phyloP scores from a whole-genome alignment of 2,329 filamentous ascomycete genomes.

The Fusarium sp. region DNA sequence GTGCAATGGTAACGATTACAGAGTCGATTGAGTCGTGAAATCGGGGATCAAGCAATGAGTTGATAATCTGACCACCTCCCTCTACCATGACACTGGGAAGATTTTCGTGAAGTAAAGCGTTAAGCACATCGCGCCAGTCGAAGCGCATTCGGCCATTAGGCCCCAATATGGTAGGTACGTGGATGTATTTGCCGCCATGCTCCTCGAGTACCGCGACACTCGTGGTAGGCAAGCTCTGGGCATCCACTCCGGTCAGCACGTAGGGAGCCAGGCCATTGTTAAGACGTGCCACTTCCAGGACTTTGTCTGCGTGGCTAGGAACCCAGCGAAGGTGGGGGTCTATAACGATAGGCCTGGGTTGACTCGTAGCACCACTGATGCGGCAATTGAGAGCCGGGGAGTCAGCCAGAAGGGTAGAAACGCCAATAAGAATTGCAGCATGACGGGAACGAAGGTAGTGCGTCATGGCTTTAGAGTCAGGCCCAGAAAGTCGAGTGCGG shows the following conservation, averaged over 20 bases:
- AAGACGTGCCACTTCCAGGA: slow-evolving; percentile 71
- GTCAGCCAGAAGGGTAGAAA: slow-evolving; percentile 85
- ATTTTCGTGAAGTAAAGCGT: slow-evolving; percentile 66
- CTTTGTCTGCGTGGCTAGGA: slow-evolving; percentile 68
- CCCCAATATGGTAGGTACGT: slow-evolving; percentile 51
- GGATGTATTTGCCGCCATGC: slow-evolving; percentile 65
- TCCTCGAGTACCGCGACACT: slow-evolving; percentile 57
- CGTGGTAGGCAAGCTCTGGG: slow-evolving; percentile 56
- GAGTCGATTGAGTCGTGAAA: slow-evolving; percentile 75
- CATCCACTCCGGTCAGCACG: slow-evolving; percentile 67
- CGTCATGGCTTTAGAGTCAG: slow-evolving; percentile 89
- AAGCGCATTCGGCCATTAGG: slow-evolving; percentile 59
- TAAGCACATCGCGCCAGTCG: slow-evolving; percentile 73
- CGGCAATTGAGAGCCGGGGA: slow-evolving; percentile 88
- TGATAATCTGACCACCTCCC: slow-evolving; percentile 85
- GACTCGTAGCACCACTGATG: slow-evolving; percentile 68
- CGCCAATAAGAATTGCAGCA: slow-evolving; percentile 86
- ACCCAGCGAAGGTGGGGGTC: slow-evolving; percentile 83
- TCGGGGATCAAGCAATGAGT: slow-evolving; percentile 75
- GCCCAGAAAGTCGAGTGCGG: slow-evolving; percentile 86
- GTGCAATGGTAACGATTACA: slow-evolving; percentile 89
- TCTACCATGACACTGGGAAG: slow-evolving; percentile 90
- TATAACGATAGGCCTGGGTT: slow-evolving; percentile 84
- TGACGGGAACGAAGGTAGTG: slow-evolving; percentile 87
- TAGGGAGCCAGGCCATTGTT: slow-evolving; percentile 79